Base-by-base conservation (phyloP, 345 rosid genomes). In the Hirschfeldia incana region DNA sequence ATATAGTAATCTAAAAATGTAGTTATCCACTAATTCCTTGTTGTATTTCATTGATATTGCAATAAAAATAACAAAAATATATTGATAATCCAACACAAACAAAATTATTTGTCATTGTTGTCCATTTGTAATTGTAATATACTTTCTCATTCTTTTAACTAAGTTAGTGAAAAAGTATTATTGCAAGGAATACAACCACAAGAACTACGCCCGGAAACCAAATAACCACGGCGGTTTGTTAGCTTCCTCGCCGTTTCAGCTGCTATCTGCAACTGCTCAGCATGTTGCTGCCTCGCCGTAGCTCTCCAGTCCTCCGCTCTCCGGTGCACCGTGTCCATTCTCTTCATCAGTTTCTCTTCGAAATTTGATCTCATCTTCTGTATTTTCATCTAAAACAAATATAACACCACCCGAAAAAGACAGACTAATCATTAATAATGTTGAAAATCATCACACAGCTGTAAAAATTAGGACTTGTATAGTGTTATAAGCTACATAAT, bases 281-380 rank as follows among this genome's bases (percentile, higher is more conserved):
- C 26, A 57, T 94, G 98, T 55, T 91, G 91, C 12, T 86, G 84
- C 65, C 75, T 80, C 2, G 97, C 95, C 27, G 87, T 84, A 13
- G 86, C 85, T 83, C 93, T 84, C 97, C 90, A 89, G 42, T 94
- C 97, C 81, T 92, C 92, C 0, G 97, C 97, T 78, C 84, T 90
- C 76, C 88, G 78, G 33, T 88, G 92, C 55, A 91, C 98, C 17
- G 61, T 34, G 8, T 87, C 85, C 95, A 91, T 92, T 76, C 95
- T 89, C 84, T 86, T 92, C 98, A 94, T 91, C 77, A 92, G 34
- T 83, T 94, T 91, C 79, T 92, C 95, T 70, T 94, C 98, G 3
- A 90, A 67, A 74, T 85, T 88, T 29, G 98, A 89, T 81, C 94
- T 92, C 98, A 92, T 91, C 84, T 83, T 92, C 30, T 91, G 94